Evolutionary conservation across 768 basidiomycete species (phyloP).

Genomic region (Mycena rebaudengoi): DNA sequence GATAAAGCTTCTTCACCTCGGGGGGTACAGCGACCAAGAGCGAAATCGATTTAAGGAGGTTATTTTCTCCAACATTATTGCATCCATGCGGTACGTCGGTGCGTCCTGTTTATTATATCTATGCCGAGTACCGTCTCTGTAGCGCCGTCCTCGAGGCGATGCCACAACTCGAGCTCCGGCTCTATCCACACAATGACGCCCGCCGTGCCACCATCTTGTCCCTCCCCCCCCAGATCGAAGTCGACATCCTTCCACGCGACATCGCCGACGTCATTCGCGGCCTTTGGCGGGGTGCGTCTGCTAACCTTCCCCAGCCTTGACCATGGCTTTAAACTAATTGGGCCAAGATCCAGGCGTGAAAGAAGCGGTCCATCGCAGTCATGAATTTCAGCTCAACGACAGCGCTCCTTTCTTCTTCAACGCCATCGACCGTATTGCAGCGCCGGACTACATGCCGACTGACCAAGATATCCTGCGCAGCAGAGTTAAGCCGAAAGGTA

Average conservation of each 20-base stretch:
- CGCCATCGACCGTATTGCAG: conserved; percentile 83
- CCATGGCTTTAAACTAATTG: no score
- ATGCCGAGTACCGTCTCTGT: neutral
- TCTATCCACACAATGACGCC: conserved; percentile 73
- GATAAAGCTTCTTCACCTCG: conserved; percentile 96
- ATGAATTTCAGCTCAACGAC: conserved; percentile 98
- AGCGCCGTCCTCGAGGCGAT: conserved; percentile 93
- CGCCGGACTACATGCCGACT: conserved; percentile 81
- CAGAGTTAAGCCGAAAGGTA: conserved; percentile 96
- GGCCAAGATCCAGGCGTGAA: conserved; percentile 78
- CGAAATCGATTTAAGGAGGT: conserved; percentile 95
- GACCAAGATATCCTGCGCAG: conserved; percentile 96
- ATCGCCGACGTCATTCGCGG: conserved; percentile 80
- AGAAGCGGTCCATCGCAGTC: conserved; percentile 82
- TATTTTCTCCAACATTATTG: conserved; percentile 92
- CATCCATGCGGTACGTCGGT: conserved; percentile 90
- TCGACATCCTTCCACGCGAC: conserved; percentile 73
- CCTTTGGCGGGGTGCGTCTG: conserved; percentile 63
- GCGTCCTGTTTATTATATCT: neutral
- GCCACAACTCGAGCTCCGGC: conserved; percentile 79
- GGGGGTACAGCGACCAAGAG: conserved; percentile 87
- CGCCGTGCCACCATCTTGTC: conserved; percentile 72
- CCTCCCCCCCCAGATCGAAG: conserved; percentile 81
- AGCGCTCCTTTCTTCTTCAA: no score
- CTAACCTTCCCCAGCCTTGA: no score